Percentiles rank a stretch among this genome's conserved stretches.
These are phyloP conservation scores for Penicillium sp. DNA, from an alignment of 2,329 filamentous ascomycete species.

Conservation along the genomic window DNA sequence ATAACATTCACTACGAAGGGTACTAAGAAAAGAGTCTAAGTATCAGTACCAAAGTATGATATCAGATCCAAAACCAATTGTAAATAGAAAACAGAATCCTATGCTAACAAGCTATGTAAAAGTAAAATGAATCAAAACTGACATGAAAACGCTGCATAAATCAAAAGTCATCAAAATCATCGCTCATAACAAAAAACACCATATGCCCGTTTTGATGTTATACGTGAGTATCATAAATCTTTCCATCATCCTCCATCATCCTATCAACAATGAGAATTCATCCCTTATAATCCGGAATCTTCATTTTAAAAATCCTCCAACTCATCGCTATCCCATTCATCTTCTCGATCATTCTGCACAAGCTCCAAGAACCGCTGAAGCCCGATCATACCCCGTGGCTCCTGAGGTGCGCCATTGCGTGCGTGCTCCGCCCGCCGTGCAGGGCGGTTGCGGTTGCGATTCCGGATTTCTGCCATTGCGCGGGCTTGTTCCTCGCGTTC, in stretches of 20 bases:
- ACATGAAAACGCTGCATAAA: neutral
- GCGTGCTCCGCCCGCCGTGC: slow-evolving; percentile 12
- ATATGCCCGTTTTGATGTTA: slow-evolving; percentile 6
- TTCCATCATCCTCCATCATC: neutral
- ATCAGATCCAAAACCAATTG: neutral
- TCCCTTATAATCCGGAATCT: neutral
- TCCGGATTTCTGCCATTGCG: slow-evolving; percentile 47
- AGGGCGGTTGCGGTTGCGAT: slow-evolving; percentile 32
- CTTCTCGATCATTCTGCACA: slow-evolving; percentile 60
- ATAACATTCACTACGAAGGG: no score
- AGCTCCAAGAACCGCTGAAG: slow-evolving; percentile 60
- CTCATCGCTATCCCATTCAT: slow-evolving; percentile 66
- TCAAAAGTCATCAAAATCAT: neutral
- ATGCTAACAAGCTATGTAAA: slow-evolving; percentile 1
- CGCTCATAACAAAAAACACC: slow-evolving; percentile 3
- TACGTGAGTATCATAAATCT: slow-evolving; percentile 5
- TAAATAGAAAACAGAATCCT: neutral
- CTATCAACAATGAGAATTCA: neutral
- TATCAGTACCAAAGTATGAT: neutral
- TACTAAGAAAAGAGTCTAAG: no score
- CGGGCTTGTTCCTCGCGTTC: slow-evolving; percentile 47
- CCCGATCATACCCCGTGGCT: slow-evolving; percentile 36
- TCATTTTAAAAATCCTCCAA: slow-evolving; percentile 46
- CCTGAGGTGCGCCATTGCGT: slow-evolving; percentile 13
- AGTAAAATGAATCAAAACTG: neutral